Evolutionary conservation across 805 yeast genomes (phyloP).

Genomic region (Kodamaea neixiangensis): DNA sequence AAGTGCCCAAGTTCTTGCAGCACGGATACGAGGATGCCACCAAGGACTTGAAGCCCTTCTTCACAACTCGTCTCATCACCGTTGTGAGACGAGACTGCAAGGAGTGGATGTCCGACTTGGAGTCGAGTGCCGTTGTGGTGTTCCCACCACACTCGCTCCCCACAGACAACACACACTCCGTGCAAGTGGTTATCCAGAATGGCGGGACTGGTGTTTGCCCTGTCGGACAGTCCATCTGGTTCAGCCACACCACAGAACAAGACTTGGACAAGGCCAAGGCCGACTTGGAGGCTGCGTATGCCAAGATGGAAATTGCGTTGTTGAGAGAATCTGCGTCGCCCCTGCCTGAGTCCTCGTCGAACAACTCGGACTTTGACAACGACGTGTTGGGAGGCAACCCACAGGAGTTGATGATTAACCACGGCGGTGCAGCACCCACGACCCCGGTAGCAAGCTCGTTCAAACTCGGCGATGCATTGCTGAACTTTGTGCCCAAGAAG

Average conservation of each 20-base stretch:
- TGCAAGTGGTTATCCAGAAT: constrained; percentile 86
- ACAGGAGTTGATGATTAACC: constrained; percentile 35
- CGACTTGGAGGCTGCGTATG: constrained; percentile 79
- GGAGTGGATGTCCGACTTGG: constrained; percentile 89
- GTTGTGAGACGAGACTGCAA: constrained; percentile 83
- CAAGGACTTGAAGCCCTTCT: constrained; percentile 46
- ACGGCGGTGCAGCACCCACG: constrained; percentile 14
- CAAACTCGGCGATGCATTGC: constrained; percentile 81
- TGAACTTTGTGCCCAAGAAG: constrained; percentile 80
- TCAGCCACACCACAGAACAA: constrained; percentile 72
- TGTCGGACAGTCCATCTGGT: constrained; percentile 87
- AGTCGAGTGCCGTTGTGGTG: constrained; percentile 82
- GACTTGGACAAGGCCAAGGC: constrained; percentile 65
- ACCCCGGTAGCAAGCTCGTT: constrained; percentile 75
- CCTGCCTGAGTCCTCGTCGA: constrained; percentile 7
- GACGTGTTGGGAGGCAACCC: constrained; percentile 25
- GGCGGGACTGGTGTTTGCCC: constrained; percentile 89
- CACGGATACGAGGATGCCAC: constrained; percentile 43
- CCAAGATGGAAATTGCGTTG: constrained; percentile 76
- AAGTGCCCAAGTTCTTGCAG: constrained; percentile 43
- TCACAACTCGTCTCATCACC: constrained; percentile 74
- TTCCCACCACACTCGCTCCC: constrained; percentile 86
- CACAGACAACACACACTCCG: constrained; percentile 65
- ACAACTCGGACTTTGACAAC: constrained; percentile 55
- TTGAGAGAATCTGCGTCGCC: constrained; percentile 70